Percentiles rank a stretch among this genome's conserved stretches.
Evolutionary conservation across 352 stramenopile species (phyloP).

Genomic region (Phytophthora gonapodyides): DNA sequence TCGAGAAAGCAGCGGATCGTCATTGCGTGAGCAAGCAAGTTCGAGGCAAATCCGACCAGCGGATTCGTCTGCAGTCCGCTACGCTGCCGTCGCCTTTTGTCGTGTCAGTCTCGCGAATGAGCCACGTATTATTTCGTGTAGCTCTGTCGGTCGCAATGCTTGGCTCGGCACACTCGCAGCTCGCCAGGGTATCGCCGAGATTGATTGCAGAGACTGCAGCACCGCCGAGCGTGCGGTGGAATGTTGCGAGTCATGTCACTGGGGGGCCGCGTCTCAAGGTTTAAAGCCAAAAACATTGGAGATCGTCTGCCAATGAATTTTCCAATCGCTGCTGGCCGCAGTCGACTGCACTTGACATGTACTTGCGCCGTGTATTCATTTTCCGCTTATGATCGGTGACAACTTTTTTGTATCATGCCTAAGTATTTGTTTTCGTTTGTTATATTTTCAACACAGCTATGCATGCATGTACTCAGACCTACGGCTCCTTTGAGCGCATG

Average conservation of each 20-base stretch:
- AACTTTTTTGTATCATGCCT: background rate
- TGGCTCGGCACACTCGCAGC: too few species aligned
- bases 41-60: constrained; percentile 27
- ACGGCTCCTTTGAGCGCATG: constrained; percentile 7
- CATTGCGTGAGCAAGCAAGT: constrained; percentile 22
- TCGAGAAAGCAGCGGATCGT: constrained; percentile 7
- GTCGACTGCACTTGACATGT: background rate
- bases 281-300: too few species aligned
- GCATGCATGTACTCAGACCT: constrained; percentile 29
- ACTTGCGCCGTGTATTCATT: too few species aligned
- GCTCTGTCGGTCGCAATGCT: constrained; percentile 1
- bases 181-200: too few species aligned
- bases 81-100: constrained; percentile 25
- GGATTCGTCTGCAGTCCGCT: constrained; percentile 19
- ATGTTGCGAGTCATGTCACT: too few species aligned
- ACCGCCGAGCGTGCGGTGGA: too few species aligned
- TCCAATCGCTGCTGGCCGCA: background rate
- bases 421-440: constrained; percentile 24
- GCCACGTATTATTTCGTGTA: constrained; percentile 31
- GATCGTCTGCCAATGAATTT: too few species aligned
- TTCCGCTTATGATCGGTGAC: too few species aligned
- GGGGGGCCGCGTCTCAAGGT: too few species aligned
- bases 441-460: constrained; percentile 25
- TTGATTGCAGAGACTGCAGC: background rate
- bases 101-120: constrained; percentile 24